phyloP scores from a whole-genome alignment of 352 stramenopile genomes.

The Phytophthora ohioensis region DNA sequence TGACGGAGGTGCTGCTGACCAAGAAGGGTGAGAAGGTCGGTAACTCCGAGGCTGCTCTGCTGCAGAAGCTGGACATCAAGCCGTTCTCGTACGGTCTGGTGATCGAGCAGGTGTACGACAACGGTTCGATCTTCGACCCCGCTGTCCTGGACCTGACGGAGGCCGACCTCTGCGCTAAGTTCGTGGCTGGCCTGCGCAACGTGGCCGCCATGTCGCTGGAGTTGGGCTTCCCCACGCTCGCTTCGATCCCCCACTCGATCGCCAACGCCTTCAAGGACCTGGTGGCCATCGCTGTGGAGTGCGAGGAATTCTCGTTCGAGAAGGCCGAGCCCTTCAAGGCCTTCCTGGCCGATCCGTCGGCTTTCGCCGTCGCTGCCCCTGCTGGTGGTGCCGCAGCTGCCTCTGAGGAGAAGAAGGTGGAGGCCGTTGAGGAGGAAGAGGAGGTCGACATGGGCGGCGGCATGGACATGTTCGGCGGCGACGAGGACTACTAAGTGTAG shows the following conservation, averaged over 20 bases:
- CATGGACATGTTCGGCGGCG: conserved; percentile 89
- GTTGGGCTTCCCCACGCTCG: conserved; percentile 97
- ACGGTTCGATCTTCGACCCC: conserved; percentile 98
- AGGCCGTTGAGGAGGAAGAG: conserved; percentile 82
- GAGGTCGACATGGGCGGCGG: conserved; percentile 87
- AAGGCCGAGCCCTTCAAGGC: conserved; percentile 98
- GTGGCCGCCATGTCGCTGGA: conserved; percentile 96
- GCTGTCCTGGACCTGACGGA: conserved; percentile 99
- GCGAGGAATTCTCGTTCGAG: conserved; percentile 97
- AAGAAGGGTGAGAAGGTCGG: conserved; percentile 97
- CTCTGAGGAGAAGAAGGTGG: conserved; percentile 64
- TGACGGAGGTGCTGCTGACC: conserved; percentile 96
- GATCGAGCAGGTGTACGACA: conserved; percentile 98
- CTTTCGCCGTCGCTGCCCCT: conserved; percentile 92
- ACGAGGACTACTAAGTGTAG: conserved; percentile 74
- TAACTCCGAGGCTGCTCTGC: conserved; percentile 97
- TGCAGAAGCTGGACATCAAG: conserved; percentile 99
- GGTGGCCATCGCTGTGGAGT: conserved; percentile 96
- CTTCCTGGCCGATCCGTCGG: conserved; percentile 95
- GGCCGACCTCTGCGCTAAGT: conserved; percentile 97
- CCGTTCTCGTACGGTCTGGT: conserved; percentile 99
- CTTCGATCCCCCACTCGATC: conserved; percentile 98
- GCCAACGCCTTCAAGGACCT: conserved; percentile 99
- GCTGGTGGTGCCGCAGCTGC: conserved; percentile 82
- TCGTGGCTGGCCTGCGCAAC: conserved; percentile 93